Conservation (phyloP, 257 asterid genomes). For the Solanum bulbocastanum region DNA sequence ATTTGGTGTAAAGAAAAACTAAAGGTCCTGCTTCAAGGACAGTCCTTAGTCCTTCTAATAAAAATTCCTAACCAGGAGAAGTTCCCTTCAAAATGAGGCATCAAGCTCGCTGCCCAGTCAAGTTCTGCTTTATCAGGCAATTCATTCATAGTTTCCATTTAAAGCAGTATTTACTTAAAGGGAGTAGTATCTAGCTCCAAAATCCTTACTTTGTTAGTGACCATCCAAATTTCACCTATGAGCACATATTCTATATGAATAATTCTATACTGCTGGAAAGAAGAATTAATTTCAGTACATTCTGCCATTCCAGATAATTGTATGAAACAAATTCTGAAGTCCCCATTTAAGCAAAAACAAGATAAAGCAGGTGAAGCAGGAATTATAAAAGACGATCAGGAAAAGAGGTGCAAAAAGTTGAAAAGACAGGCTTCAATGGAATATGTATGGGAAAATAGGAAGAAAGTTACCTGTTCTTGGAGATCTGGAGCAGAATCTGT, state of each 20-base stretch:
- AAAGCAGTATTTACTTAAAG: background rate
- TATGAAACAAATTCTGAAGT: background rate
- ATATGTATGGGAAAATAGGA: background rate
- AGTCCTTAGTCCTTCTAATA: background rate
- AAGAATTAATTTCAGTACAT: background rate
- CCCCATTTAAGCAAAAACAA: background rate
- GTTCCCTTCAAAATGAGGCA: background rate
- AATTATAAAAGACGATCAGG: background rate
- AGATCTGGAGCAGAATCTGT: slow-evolving; percentile 60
- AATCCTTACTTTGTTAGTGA: background rate
- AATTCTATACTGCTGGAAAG: background rate
- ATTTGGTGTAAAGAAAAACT: background rate
- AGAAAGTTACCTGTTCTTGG: slow-evolving; percentile 68
- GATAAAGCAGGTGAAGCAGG: background rate
- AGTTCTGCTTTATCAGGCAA: background rate
- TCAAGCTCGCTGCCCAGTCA: background rate
- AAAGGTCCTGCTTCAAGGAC: background rate
- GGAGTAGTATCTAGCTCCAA: background rate
- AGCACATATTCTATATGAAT: background rate
- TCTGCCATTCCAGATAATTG: background rate
- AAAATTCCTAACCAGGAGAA: background rate
- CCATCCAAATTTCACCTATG: background rate
- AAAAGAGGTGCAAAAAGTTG: background rate
- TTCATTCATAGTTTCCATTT: background rate
- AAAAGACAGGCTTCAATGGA: background rate